Evolutionary conservation across 2,329 filamentous ascomycete genomes (phyloP).

Genomic region (Ophiostoma angusticollis): DNA sequence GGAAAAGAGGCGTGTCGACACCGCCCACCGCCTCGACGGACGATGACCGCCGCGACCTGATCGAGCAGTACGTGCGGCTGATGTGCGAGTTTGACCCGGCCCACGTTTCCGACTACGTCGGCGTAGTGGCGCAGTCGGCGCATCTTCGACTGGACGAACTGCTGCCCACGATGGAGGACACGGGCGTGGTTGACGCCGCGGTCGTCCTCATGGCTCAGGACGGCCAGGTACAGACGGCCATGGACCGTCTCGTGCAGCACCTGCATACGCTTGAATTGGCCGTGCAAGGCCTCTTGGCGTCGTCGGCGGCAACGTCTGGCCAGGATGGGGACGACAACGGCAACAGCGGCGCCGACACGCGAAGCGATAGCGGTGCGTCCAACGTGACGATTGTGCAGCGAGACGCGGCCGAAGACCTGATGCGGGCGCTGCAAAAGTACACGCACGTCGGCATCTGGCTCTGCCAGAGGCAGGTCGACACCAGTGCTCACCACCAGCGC

Average conservation of each 20-base stretch:
- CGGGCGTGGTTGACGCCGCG: slow-evolving; percentile 82
- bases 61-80: slow-evolving; percentile 76
- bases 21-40: slow-evolving; percentile 9
- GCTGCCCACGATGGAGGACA: slow-evolving; percentile 77
- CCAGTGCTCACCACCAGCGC: slow-evolving; percentile 18
- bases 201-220: slow-evolving; percentile 84
- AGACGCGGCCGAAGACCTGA: slow-evolving; percentile 57
- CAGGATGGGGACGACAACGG: not conserved
- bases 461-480: slow-evolving; percentile 72
- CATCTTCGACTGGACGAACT: slow-evolving; percentile 70
- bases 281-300: slow-evolving; percentile 55
- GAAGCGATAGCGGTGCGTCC: slow-evolving; percentile 7
- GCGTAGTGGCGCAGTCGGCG: slow-evolving; percentile 57
- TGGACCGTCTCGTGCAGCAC: slow-evolving; percentile 74
- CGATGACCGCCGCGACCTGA: slow-evolving; percentile 41
- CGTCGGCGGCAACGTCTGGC: not conserved
- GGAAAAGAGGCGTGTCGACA: not conserved
- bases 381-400: slow-evolving; percentile 10
- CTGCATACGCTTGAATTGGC: slow-evolving; percentile 68
- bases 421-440: slow-evolving; percentile 76
- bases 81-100: slow-evolving; percentile 77
- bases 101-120: slow-evolving; percentile 78
- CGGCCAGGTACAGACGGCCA: slow-evolving; percentile 69
- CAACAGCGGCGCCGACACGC: not conserved
- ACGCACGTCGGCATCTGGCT: slow-evolving; percentile 90